Evolutionary conservation across 2,329 filamentous ascomycete species (phyloP).

Genomic region (Pseudogymnoascus sp.): DNA sequence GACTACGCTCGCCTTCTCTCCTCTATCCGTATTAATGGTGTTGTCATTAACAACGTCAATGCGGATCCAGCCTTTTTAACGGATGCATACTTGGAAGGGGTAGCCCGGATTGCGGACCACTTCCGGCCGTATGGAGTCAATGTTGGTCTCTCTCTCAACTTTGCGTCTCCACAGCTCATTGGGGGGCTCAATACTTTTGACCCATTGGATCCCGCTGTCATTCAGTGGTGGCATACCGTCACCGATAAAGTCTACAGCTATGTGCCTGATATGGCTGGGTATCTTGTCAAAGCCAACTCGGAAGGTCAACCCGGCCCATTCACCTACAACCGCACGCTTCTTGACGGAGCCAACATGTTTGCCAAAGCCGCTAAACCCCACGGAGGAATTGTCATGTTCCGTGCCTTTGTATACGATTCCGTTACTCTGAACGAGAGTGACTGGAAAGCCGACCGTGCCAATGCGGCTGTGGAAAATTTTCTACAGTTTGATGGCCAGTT

Average conservation of each 20-base stretch:
- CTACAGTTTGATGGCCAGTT: constrained; percentile 55
- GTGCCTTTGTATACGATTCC: constrained; percentile 62
- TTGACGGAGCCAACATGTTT: constrained; percentile 62
- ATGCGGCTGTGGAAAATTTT: constrained; percentile 62
- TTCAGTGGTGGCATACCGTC: constrained; percentile 54
- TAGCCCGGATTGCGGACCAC: constrained; percentile 53
- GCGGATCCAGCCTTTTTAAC: constrained; percentile 52
- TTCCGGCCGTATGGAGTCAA: constrained; percentile 61
- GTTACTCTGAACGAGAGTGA: constrained; percentile 44
- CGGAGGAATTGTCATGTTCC: constrained; percentile 59
- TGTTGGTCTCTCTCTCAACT: constrained; percentile 59
- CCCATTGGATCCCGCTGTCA: constrained; percentile 51
- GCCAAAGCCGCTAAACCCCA: constrained; percentile 49
- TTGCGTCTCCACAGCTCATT: constrained; percentile 52
- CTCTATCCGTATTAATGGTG: constrained; percentile 57
- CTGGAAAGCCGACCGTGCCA: constrained; percentile 61
- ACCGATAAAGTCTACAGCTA: constrained; percentile 50
- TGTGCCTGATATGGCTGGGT: constrained; percentile 61
- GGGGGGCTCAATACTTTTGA: constrained; percentile 55
- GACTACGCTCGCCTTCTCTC: constrained; percentile 59
- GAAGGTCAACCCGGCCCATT: constrained; percentile 64
- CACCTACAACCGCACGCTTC: constrained; percentile 61
- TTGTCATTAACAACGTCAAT: constrained; percentile 66
- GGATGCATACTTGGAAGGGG: constrained; percentile 48
- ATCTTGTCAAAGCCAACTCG: constrained; percentile 63